These are phyloP conservation scores for Coemansia sp. DNA, from an alignment of 192 early-diverging fungal species.

Conservation along the genomic window DNA sequence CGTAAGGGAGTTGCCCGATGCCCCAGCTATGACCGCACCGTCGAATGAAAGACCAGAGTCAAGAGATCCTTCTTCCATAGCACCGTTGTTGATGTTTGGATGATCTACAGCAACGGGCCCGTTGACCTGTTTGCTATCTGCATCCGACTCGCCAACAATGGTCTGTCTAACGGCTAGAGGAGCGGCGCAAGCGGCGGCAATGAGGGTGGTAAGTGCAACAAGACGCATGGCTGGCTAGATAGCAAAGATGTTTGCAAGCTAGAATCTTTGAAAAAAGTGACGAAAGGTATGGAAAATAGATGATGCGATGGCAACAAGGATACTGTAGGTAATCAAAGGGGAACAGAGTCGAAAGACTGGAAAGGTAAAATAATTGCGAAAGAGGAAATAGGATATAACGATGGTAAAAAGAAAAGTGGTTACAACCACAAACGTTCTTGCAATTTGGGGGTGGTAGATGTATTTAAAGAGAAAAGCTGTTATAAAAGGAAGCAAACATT, in stretches of 20 bases:
- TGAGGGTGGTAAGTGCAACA: conserved; percentile 25
- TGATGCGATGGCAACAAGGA: too few relatives aligned
- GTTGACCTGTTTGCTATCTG: conserved; percentile 32
- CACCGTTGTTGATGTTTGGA: conserved; percentile 43
- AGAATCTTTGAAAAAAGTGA: not conserved
- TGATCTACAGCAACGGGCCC: conserved; percentile 41
- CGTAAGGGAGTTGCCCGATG: conserved; percentile 30
- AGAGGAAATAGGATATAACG: not conserved
- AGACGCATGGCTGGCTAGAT: conserved; percentile 10
- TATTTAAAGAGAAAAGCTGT: conserved; percentile 1
- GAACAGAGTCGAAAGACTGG: not conserved
- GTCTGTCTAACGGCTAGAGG: conserved; percentile 33
- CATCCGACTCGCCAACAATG: conserved; percentile 32
- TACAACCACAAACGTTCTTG: not conserved
- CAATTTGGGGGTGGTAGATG: not conserved
- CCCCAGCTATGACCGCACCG: conserved; percentile 29
- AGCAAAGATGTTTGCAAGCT: too few relatives aligned
- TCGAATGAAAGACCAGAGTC: conserved; percentile 39
- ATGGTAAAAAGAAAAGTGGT: not conserved
- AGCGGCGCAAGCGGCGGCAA: conserved; percentile 34
- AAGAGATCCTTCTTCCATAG: conserved; percentile 26
- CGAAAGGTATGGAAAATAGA: not conserved
- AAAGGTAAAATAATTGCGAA: not conserved
- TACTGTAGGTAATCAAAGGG: not conserved
- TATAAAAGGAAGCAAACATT: not conserved